Base-by-base conservation (phyloP, 352 stramenopile genomes). In the Phytophthora fragariaefolia region DNA sequence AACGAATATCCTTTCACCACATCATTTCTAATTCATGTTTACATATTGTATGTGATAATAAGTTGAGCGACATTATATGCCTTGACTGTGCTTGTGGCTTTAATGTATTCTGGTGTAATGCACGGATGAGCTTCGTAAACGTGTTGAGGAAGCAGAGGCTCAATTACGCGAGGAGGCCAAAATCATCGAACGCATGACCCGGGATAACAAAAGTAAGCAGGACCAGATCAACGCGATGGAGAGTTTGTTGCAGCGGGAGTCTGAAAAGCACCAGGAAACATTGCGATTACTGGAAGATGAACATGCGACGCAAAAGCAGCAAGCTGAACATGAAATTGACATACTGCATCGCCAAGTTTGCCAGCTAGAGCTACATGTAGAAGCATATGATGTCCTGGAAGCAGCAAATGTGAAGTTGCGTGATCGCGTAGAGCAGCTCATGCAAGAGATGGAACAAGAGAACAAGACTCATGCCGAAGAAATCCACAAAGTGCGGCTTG, bases 151-250 rank as follows among this genome's bases (percentile, higher is more conserved):
- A 20, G 84, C 84, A 6, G 84, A 92, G 47, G 82, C 84, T 24
- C 82, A 91, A 65, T 62, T 92, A 23, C 82, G 84, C 36, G 84
- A 92, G 58, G 84, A 92, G 55, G 84, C 80, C 62, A 92, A 92
- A 66, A 87, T 92, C 67, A 92, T 92, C 48, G 84, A 92, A 59
- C 80, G 84, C 66, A 87, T 91, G 78, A 92, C 80, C 24, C 80
- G 84, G 18, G 84, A 92, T 60, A 91, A 90, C 66, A 82, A 82
- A 48, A 72, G 67, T 61, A 92, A 92, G 40, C 76, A 91, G 40
- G 84, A 91, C 26, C 84, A 92, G 52, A 82, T 92, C 61, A 75
- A 82, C 22, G 74, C 82, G 26, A 89, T 91, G 76, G 84, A 92
- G 32, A 68, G 63, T 9, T 62, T 85, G 55, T 64, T 92, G 40